These are phyloP conservation scores for Xerocomus potaroensis DNA, from an alignment of 768 basidiomycete species.

Conservation along the genomic window DNA sequence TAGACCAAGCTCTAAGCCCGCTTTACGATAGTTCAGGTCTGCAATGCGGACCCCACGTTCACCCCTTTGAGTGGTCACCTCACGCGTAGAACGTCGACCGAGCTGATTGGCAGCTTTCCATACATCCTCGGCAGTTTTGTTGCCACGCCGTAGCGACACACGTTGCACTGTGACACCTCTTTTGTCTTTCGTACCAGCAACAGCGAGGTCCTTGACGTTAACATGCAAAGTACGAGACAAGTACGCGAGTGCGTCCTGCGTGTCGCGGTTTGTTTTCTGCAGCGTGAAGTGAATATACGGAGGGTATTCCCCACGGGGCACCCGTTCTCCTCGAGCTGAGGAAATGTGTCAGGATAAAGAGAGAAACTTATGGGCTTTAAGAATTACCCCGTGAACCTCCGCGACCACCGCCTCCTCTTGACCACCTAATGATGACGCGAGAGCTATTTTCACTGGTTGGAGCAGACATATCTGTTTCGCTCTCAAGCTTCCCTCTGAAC, in stretches of 20 bases:
- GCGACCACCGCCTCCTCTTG: conserved; percentile 45
- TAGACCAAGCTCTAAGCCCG: conserved; percentile 88
- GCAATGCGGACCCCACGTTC: conserved; percentile 87
- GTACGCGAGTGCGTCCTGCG: conserved; percentile 86
- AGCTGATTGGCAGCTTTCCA: conserved; percentile 81
- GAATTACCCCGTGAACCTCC: conserved; percentile 36
- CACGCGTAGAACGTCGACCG: conserved; percentile 49
- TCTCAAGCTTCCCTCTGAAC: conserved; percentile 82
- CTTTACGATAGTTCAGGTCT: conserved; percentile 81
- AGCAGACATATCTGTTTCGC: conserved; percentile 60
- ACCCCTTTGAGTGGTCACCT: conserved; percentile 67
- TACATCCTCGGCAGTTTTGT: conserved; percentile 74
- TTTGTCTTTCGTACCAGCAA: conserved; percentile 98
- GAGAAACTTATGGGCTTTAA: not conserved
- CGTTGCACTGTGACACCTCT: conserved; percentile 94
- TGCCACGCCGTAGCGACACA: conserved; percentile 74
- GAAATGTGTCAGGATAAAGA: not conserved
- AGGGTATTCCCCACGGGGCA: conserved; percentile 62
- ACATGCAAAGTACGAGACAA: conserved; percentile 76
- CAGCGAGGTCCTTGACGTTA: conserved; percentile 74
- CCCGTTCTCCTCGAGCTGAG: conserved; percentile 36
- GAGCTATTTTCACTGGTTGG: conserved; percentile 61
- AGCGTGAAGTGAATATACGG: conserved; percentile 95
- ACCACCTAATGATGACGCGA: conserved; percentile 78
- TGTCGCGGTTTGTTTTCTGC: conserved; percentile 97